phyloP scores from a whole-genome alignment of 2,329 filamentous ascomycete species.

The Aspergillus fischeri region DNA sequence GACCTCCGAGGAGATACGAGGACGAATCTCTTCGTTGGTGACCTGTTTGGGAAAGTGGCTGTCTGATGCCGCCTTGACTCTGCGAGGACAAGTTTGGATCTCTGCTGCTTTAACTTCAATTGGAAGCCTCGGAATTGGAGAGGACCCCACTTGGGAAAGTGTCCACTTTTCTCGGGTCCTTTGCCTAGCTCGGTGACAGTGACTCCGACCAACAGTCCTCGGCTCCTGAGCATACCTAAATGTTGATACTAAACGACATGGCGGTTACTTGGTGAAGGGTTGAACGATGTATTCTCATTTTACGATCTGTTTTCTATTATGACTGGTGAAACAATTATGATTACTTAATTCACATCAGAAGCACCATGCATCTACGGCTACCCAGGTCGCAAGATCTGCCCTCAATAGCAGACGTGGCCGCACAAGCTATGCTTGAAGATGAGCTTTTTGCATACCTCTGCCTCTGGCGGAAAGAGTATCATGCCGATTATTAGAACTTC shows the following conservation, averaged over 20 bases:
- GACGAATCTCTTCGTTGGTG: neutral
- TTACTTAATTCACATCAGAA: neutral
- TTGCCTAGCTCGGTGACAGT: neutral
- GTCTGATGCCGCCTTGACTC: neutral
- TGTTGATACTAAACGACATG: no score
- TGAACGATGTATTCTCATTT: no score
- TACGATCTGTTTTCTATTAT: no score
- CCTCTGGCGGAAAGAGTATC: constrained; percentile 4
- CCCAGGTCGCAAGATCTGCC: constrained; percentile 8
- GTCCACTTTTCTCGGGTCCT: neutral
- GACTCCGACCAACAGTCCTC: no score
- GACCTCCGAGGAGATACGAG: neutral
- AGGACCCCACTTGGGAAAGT: neutral
- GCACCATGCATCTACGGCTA: constrained; percentile 4
- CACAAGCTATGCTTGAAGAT: constrained; percentile 12
- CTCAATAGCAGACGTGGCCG: constrained; percentile 10
- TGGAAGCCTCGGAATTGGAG: neutral
- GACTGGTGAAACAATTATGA: neutral
- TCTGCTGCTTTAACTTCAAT: no score
- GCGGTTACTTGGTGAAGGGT: no score
- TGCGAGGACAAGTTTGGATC: neutral
- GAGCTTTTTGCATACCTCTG: constrained; percentile 12
- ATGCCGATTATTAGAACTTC: constrained; percentile 10
- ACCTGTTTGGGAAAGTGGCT: no score
- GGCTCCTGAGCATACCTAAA: no score